Conservation (phyloP, 2,329 filamentous ascomycete species). For the Huntiella savannae region DNA sequence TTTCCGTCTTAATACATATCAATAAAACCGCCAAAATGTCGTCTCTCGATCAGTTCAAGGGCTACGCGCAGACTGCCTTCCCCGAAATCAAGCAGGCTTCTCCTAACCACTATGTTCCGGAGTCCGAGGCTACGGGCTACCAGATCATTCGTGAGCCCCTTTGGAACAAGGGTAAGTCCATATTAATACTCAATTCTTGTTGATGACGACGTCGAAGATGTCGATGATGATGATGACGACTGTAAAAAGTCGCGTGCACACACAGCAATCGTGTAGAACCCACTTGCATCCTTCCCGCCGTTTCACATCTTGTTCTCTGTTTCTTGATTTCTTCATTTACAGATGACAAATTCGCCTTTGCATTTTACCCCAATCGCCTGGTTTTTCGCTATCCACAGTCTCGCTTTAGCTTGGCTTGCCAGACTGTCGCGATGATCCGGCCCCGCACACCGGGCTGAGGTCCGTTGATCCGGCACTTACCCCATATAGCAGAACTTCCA, state of each 20-base stretch:
- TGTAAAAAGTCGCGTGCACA: background rate
- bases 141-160: slow-evolving; percentile 42
- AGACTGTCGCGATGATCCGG: too few relatives aligned
- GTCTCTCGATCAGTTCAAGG: slow-evolving; percentile 38
- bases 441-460: too few relatives aligned
- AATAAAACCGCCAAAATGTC: slow-evolving; percentile 25
- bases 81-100: slow-evolving; percentile 34
- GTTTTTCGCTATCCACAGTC: too few relatives aligned
- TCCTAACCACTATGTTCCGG: slow-evolving; percentile 32
- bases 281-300: too few relatives aligned
- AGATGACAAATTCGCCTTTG: too few relatives aligned
- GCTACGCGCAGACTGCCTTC: slow-evolving; percentile 38
- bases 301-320: background rate
- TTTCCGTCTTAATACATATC: too few relatives aligned
- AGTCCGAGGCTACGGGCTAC: slow-evolving; percentile 36
- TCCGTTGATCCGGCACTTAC: too few relatives aligned
- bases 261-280: slow-evolving; percentile 8
- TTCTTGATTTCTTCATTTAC: too few relatives aligned
- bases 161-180: slow-evolving; percentile 43
- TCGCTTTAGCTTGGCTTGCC: too few relatives aligned
- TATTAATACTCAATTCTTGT: slow-evolving; percentile 5
- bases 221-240: background rate
- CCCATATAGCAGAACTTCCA: background rate
- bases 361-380: too few relatives aligned
- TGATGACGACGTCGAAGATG: background rate